Evolutionary conservation across 2,329 filamentous ascomycete genomes (phyloP).

Genomic region (Fusarium armeniacum): DNA sequence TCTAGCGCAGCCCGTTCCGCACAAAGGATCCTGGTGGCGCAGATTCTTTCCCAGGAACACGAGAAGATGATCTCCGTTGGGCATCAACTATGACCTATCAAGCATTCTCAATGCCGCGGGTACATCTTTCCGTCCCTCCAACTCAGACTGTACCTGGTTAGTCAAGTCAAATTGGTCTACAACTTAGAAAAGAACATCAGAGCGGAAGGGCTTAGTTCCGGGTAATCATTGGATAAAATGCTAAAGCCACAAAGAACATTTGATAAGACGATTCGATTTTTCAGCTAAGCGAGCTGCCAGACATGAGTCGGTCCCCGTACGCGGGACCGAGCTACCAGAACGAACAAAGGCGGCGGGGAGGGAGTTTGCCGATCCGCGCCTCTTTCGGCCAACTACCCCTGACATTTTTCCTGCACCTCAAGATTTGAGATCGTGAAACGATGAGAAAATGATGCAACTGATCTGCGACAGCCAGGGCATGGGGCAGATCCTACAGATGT

Average conservation of each 20-base stretch:
- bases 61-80: background rate
- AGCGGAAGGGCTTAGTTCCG: background rate
- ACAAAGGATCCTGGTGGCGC: background rate
- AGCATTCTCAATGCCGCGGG: background rate
- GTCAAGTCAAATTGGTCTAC: background rate
- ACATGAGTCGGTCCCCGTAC: background rate
- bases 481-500: background rate
- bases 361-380: background rate
- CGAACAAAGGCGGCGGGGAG: background rate
- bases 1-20: background rate
- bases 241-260: background rate
- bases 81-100: background rate
- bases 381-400: conserved; percentile 1
- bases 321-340: background rate
- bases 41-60: background rate
- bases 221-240: background rate
- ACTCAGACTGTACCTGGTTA: background rate
- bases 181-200: background rate
- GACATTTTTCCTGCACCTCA: background rate
- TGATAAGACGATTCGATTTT: background rate
- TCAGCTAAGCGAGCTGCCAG: background rate
- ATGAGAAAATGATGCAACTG: conserved; percentile 1
- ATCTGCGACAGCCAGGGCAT: conserved; percentile 6
- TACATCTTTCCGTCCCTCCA: background rate
- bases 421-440: conserved; percentile 1